These are phyloP conservation scores for Dionaea muscipula DNA, from an alignment of 179 eudicot genomes.

Conservation along the genomic window DNA sequence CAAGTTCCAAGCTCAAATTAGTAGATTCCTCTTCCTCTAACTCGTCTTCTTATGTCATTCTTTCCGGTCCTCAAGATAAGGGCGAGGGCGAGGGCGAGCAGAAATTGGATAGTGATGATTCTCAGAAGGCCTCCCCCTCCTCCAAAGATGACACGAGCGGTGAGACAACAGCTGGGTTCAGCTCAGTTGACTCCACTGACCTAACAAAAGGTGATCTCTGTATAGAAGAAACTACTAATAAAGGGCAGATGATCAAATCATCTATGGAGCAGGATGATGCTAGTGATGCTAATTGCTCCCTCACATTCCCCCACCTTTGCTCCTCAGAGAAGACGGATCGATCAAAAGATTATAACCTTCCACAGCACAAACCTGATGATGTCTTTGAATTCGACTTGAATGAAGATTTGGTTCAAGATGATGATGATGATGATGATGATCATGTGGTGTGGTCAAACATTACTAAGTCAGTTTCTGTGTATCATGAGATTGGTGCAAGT, in stretches of 20 bases:
- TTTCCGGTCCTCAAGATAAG: conserved; percentile 11
- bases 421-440: conserved; percentile 13
- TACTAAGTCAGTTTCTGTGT: conserved; percentile 1
- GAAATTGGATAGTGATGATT: background rate
- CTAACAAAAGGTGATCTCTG: conserved; percentile 10
- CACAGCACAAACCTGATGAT: conserved; percentile 11
- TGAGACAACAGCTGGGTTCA: conserved; percentile 15
- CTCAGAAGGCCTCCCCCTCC: background rate
- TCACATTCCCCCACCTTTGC: conserved; percentile 12
- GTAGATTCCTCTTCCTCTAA: conserved; percentile 36
- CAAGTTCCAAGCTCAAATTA: conserved; percentile 12
- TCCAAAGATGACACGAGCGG: conserved; percentile 7
- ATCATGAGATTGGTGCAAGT: background rate
- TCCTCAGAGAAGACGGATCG: background rate
- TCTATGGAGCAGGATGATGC: conserved; percentile 4
- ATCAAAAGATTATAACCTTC: conserved; percentile 4
- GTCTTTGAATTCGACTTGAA: conserved; percentile 35
- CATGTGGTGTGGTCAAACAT: conserved; percentile 2
- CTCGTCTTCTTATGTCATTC: conserved; percentile 11
- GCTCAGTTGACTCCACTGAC: conserved; percentile 20
- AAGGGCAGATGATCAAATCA: conserved; percentile 10
- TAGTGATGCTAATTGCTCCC: background rate
- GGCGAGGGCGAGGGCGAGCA: conserved; percentile 9
- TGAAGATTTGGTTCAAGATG: conserved; percentile 22
- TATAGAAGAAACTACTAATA: too few relatives aligned